Base-by-base conservation (phyloP, 805 yeast genomes). In the Lipomyces starkeyi region DNA sequence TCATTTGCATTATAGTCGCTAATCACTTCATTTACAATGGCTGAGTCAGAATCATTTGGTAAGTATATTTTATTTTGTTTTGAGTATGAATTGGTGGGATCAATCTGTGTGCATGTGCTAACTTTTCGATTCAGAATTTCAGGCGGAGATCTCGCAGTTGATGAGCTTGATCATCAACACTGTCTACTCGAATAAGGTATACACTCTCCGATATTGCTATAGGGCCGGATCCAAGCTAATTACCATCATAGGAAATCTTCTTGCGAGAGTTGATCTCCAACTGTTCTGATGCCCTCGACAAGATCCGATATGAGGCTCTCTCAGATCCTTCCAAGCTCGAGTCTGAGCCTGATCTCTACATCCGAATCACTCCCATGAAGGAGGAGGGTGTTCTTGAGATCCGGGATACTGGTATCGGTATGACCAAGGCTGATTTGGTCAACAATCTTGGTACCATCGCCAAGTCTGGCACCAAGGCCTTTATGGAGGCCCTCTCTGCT, bases 131-230 rank as follows among this genome's bases (percentile, higher is more conserved):
- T 25, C 34, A 65, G 71, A 69, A 62, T 95, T 95, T 84, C 97
- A 96, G 84, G 99, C 99, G 88, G 99, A 95, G 93, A 95, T 95
- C 84, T 92, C 98, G 90, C 99, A 95, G 97, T 87, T 95, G 88
- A 90, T 95, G 98, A 92, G 98, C 83, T 89, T 95, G 87, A 92
- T 95, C 93, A 95, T 95, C 85, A 95, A 95, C 92, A 95, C 99
- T 67, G 99, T 95, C 78, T 95, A 95, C 85, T 95, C 99, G 64
- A 95, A 95, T 90, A 95, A 95, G 86, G 69, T 66, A 59, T 22
- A 66, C 35, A 53, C 55, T 43, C 9, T 17, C 11, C 1, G 6
- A 4, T 56, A 22, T 9, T 25, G 34, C 22, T 20, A 27, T 29
- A 13, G 5, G 22, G 3, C n/a, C n/a, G 20, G 60, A 53, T 27